Evolutionary conservation across 164 flowering plant species (phyloP), one percentile per base, ranked within the genome.

Genomic region (Magnolia kwangsiensis): DNA sequence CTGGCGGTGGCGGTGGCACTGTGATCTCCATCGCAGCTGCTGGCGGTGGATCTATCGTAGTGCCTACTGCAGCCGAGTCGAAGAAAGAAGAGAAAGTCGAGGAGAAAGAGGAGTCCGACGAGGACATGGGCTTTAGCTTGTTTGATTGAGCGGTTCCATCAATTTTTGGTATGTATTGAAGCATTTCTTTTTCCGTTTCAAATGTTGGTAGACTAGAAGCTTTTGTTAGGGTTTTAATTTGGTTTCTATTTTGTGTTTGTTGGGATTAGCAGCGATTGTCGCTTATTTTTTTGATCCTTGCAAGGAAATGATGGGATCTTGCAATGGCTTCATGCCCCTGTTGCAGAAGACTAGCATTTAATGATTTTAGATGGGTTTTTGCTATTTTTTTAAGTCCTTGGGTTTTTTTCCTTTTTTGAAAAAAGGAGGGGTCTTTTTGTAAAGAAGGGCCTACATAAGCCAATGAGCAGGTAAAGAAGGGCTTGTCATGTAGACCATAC

Each of bases 41-140:
- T 16, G 84, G 77, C 50, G 79, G 73, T 74, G 87, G 75, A 51
- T 79, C 71, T 20, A 78, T 85, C 6, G 80, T 68, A 6, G 82
- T 84, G 51, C 69, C 84, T 65, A 78, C 85, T 61, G 83, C 82
- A 3, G 85, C 82, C 3, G 87, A 82, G 78, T 1, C 85, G 11
- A 85, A 86, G 86, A 82, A 84, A 72, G 88, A 86, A 71, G 86
- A 82, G 75, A 85, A 85, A 71, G 83, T 76, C 49, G 87, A 85
- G 45, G 86, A 85, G 82, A 82, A 85, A 73, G 87, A 85, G 58
- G 86, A 87, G 21, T 82, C 87, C 4, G 89, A 87, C 67, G 89
- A 87, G 89, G 89, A 87, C 59, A 84, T 87, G 89, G 87, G 88
- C 29, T 87, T 85, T 73, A 80, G 88, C 79, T 80, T 87, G n/a